Evolutionary conservation across 2,329 filamentous ascomycete species (phyloP), one percentile per base, ranked within the genome.

Genomic region (Aspergillus spinulosporus): DNA sequence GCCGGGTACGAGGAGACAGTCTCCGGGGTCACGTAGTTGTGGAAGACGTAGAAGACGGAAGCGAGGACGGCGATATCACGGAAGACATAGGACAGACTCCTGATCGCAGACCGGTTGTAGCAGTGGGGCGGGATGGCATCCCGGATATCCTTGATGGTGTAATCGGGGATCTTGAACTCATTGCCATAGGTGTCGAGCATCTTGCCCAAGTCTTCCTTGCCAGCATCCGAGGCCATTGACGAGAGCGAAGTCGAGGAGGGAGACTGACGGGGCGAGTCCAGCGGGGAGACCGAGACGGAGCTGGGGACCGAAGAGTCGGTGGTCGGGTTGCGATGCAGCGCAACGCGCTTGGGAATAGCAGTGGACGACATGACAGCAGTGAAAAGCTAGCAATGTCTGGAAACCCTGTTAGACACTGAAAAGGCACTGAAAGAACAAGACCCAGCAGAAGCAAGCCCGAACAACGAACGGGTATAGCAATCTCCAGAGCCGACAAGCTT

Each of bases 71-170:
- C 75, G 45, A 95, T 73, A 76, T 99, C 94, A 60, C 93, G 87
- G 69, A 86, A 83, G 67, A 97, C 92, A 77, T 97, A 97, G 69
- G 73, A 78, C 72, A 97, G 81, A 64, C 92, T 88, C 63, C 79
- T 85, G 63, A 85, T 73, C 59, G 84, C 89, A 46, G 90, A 96
- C 59, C 94, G 88, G 80, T 97, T 83, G 76, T 89, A 97, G 84
- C 94, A 99, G 83, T 97, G 94, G 77, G 92, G 91, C 63, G 94
- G 94, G 66, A 99, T 99, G 73, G 94, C 94, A 78, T 96, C 89
- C 70, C 91, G 88, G 72, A 99, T 93, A 72, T 99, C 85, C 82
- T 96, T 96, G 83, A 99, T 96, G 72, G 92, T 96, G 81, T 89
- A 99, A 78, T 97, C 88, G 65, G 94, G 94, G 56, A 96, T 83